Percentiles rank a stretch among this genome's conserved stretches.
Evolutionary conservation across 1,284 basidiomycete genomes (phyloP).

Genomic region (Ceratorhiza oryzae-sativae): DNA sequence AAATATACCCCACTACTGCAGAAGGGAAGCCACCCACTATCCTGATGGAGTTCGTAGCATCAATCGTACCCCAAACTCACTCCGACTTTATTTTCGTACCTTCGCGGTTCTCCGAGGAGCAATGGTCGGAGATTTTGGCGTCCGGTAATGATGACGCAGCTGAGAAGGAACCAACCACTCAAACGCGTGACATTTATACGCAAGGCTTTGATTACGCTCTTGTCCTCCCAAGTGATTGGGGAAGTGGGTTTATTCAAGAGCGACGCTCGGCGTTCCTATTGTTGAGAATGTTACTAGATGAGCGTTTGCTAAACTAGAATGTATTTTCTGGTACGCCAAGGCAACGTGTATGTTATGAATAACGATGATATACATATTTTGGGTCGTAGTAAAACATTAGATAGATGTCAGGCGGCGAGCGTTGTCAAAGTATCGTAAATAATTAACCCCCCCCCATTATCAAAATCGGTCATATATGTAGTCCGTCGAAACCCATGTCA

Average conservation of each 20-base stretch:
- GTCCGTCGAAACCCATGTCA: background rate
- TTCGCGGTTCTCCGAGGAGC: conserved; percentile 26
- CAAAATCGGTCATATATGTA: background rate
- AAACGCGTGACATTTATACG: conserved; percentile 8
- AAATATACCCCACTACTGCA: conserved; percentile 4
- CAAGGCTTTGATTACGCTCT: conserved; percentile 31
- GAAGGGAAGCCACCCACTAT: conserved; percentile 34
- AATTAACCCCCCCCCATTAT: conserved; percentile 26
- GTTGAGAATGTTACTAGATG: conserved; percentile 34
- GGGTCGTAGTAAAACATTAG: background rate
- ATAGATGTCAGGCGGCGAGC: conserved; percentile 8
- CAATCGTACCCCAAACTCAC: conserved; percentile 33
- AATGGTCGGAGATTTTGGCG: conserved; percentile 25
- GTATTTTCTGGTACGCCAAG: background rate
- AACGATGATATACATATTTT: conserved; percentile 30
- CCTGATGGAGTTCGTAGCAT: conserved; percentile 26
- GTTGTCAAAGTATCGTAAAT: conserved; percentile 12
- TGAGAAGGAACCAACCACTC: background rate
- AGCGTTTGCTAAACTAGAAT: conserved; percentile 15
- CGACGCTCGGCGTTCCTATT: conserved; percentile 32
- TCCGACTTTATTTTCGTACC: conserved; percentile 13
- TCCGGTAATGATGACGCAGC: background rate
- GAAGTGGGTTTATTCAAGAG: conserved; percentile 28
- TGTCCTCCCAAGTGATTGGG: conserved; percentile 26
- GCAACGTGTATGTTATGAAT: conserved; percentile 21